phyloP scores from a whole-genome alignment of 2,329 filamentous ascomycete species.

The Huntiella bhutanensis region DNA sequence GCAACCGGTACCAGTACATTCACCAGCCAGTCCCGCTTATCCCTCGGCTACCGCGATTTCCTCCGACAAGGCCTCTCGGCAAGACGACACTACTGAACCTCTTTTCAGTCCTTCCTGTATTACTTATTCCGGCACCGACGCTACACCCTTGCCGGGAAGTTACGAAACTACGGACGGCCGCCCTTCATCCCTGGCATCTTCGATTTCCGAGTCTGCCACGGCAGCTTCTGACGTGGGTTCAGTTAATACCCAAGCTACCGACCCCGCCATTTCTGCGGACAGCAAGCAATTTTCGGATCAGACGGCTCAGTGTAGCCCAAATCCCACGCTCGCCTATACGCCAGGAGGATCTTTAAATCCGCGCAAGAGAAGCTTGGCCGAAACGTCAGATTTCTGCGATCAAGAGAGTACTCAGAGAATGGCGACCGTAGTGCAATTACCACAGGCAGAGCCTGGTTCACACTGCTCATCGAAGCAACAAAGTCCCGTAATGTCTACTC shows the following conservation, averaged over 20 bases:
- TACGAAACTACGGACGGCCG: background rate
- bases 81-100: too few species aligned
- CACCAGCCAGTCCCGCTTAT: too few species aligned
- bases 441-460: too few species aligned
- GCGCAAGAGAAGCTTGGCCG: background rate
- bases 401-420: too few species aligned
- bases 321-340: too few species aligned
- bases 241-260: slow-evolving; percentile 5
- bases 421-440: too few species aligned
- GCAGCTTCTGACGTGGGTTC: slow-evolving; percentile 4
- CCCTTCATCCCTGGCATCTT: slow-evolving; percentile 1
- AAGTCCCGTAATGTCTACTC: background rate
- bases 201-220: background rate
- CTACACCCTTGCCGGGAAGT: background rate
- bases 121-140: background rate
- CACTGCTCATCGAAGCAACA: background rate
- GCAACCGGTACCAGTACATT: too few species aligned
- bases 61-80: too few species aligned
- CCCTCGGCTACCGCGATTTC: too few species aligned
- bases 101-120: background rate
- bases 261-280: background rate
- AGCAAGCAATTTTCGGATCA: too few species aligned
- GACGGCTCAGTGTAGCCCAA: too few species aligned
- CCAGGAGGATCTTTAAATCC: too few species aligned
- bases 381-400: background rate